phyloP scores from a whole-genome alignment of 108 stramenopile species.

The Thalassiosira profunda region DNA sequence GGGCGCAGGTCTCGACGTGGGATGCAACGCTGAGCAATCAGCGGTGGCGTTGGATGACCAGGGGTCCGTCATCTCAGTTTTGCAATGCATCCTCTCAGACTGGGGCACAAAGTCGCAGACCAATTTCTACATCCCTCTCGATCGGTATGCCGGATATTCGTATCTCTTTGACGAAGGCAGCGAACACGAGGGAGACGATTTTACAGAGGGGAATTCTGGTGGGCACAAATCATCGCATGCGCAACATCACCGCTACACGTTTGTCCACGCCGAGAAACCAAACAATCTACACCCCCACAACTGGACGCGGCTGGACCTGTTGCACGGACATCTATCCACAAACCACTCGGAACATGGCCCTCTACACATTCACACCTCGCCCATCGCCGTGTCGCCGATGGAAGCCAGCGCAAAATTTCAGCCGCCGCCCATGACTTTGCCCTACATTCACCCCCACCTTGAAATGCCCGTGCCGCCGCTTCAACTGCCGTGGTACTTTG shows the following conservation, averaged over 20 bases:
- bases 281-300: slow-evolving; percentile 19
- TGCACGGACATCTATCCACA: slow-evolving; percentile 2
- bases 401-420: not conserved
- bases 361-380: not conserved
- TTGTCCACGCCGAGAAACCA: slow-evolving; percentile 18
- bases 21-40: too few relatives aligned
- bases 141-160: slow-evolving; percentile 42
- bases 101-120: slow-evolving; percentile 35
- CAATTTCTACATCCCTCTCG: slow-evolving; percentile 49
- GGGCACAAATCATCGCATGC: not conserved
- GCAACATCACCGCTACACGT: slow-evolving; percentile 12
- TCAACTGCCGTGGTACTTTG: slow-evolving; percentile 48
- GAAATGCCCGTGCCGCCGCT: slow-evolving; percentile 46
- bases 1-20: too few relatives aligned
- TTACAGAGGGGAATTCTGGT: not conserved
- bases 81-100: slow-evolving; percentile 34
- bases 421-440: slow-evolving; percentile 37
- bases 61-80: slow-evolving; percentile 14
- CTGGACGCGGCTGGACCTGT: too few relatives aligned
- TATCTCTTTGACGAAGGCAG: slow-evolving; percentile 24
- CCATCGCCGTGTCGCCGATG: not conserved
- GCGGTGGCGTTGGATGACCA: not conserved
- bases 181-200: not conserved
- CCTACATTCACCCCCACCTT: slow-evolving; percentile 43
- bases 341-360: not conserved